These are phyloP conservation scores for Ajuga reptans DNA, from an alignment of 305 asterid species.

Conservation along the genomic window DNA sequence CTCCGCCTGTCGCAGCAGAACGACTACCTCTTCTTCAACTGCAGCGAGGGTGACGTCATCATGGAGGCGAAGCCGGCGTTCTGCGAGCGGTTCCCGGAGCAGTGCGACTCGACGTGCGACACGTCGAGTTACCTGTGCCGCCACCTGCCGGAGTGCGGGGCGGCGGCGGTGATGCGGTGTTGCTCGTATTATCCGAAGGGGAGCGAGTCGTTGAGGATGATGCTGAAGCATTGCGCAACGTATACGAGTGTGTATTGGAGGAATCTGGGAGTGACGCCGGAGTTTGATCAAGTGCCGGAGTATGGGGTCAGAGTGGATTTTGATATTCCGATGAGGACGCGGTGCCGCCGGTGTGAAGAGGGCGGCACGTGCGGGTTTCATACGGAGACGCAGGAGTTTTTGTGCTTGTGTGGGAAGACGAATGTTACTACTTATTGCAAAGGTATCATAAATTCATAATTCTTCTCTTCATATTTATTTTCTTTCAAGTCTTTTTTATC, in stretches of 20 bases:
- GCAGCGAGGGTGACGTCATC: constrained; percentile 55
- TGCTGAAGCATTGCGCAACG: constrained; percentile 61
- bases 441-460: too few relatives aligned
- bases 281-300: constrained; percentile 59
- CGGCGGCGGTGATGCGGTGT: constrained; percentile 46
- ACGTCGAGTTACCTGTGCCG: constrained; percentile 74
- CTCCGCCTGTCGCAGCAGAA: constrained; percentile 57
- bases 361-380: constrained; percentile 62
- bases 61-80: constrained; percentile 62
- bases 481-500: not conserved
- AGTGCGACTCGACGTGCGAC: constrained; percentile 85
- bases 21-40: constrained; percentile 85
- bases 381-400: constrained; percentile 45
- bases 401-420: constrained; percentile 68
- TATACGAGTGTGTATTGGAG: constrained; percentile 77
- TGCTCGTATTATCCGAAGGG: constrained; percentile 85
- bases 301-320: constrained; percentile 81
- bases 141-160: constrained; percentile 56
- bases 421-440: constrained; percentile 59
- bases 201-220: constrained; percentile 69
- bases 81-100: constrained; percentile 80
- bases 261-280: constrained; percentile 53
- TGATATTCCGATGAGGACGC: constrained; percentile 63
- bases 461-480: not conserved
- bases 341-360: constrained; percentile 63